Evolutionary conservation across 306 rosid genomes (phyloP), one percentile per base, ranked within the genome.

Genomic region (Dryas alaskensis): DNA sequence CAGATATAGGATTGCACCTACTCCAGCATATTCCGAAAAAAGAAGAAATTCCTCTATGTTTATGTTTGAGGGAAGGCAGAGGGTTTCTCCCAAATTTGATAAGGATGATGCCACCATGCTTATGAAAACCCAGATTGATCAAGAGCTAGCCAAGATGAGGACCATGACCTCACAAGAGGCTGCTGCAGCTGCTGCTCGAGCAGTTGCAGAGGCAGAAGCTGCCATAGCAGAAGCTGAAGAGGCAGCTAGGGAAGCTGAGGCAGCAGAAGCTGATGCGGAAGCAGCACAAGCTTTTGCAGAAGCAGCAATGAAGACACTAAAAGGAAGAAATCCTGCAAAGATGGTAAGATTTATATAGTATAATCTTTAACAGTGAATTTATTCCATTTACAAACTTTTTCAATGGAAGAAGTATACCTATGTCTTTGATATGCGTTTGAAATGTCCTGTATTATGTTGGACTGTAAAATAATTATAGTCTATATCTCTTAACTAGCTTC

Each of bases 241-340:
- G 80, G 99, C 99, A 43, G 86, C 83, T 5, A 84, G 80, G 75
- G 99, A 94, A 70, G 96, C 99, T 39, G 97, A 89, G 81, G 90
- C 84, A 37, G 99, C 99, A 27, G 99, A 94, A 87, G 99, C 96
- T 62, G 97, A 92, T 58, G 99, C 97, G 0, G 96, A 87, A 76
- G 92, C 81, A 46, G 92, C 92, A 6, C 89, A 88, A 67, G 96
- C 96, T 63, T 87, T 85, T 86, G 96, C 89, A 48, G 92, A 90
- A 3, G 96, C 96, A 11, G 86, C 96, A 75, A 67, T 69, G 82
- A 92, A 87, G 84, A 83, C 92, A n/a, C 61, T 82, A 67, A 88
- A 81, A 77, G 92, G 78, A 73, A 80, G 88, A 80, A 88, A 71
- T 74, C 53, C 79, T 77, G 95, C 86, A 1, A 92, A 83, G 84